Conservation (phyloP, 2,329 filamentous ascomycete genomes). For the Saccharata proteae region DNA sequence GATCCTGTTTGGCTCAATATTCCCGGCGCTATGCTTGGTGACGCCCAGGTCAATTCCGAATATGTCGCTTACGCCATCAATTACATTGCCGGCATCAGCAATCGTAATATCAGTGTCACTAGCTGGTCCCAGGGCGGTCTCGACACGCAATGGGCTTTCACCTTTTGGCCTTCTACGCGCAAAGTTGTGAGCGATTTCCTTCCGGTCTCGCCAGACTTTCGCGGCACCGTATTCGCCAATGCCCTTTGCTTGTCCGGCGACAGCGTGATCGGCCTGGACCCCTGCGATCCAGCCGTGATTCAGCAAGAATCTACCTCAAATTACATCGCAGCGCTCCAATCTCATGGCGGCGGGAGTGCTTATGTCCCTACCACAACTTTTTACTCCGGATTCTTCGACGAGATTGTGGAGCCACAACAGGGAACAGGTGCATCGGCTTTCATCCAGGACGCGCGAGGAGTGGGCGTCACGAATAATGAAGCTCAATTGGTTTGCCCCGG, state of each 20-base stretch:
- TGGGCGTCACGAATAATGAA: slow-evolving; percentile 40
- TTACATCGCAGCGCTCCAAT: slow-evolving; percentile 32
- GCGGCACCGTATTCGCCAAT: slow-evolving; percentile 32
- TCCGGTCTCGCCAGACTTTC: slow-evolving; percentile 41
- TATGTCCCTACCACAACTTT: slow-evolving; percentile 45
- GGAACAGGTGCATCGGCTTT: slow-evolving; percentile 36
- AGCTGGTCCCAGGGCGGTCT: slow-evolving; percentile 46
- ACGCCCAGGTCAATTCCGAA: slow-evolving; percentile 41
- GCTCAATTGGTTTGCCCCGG: slow-evolving; percentile 33
- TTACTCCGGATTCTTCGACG: slow-evolving; percentile 37
- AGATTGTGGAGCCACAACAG: slow-evolving; percentile 40
- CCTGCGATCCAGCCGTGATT: slow-evolving; percentile 29
- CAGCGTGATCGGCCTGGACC: slow-evolving; percentile 14
- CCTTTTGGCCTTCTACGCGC: slow-evolving; percentile 44
- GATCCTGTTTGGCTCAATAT: slow-evolving; percentile 47
- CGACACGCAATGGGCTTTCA: slow-evolving; percentile 44
- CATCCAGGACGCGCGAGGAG: slow-evolving; percentile 28
- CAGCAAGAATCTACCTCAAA: slow-evolving; percentile 37
- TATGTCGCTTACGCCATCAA: slow-evolving; percentile 48
- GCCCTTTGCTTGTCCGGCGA: slow-evolving; percentile 9
- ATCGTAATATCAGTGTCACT: slow-evolving; percentile 32
- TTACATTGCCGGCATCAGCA: slow-evolving; percentile 36
- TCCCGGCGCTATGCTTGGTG: slow-evolving; percentile 33
- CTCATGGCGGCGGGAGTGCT: slow-evolving; percentile 36
- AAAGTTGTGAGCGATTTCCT: slow-evolving; percentile 37